Evolutionary conservation across 179 eudicot genomes (phyloP).

Genomic region (Amaranthus tricolor): DNA sequence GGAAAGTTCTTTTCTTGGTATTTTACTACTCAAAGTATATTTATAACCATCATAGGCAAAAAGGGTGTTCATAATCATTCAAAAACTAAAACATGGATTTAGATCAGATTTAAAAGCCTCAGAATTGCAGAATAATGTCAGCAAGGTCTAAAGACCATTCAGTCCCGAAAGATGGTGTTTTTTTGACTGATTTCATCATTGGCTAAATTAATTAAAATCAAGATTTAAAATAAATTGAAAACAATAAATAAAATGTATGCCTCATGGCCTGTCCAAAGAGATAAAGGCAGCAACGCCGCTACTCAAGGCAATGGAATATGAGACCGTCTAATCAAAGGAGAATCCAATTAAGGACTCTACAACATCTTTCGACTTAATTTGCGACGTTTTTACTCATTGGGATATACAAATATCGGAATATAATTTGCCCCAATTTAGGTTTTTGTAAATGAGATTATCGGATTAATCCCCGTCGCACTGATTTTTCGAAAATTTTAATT

Average conservation of each 20-base stretch:
- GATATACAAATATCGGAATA: conserved; percentile 23
- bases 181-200: conserved; percentile 21
- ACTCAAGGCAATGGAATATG: conserved; percentile 33
- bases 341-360: not conserved
- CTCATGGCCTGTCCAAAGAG: conserved; percentile 34
- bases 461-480: conserved; percentile 29
- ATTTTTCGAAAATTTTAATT: not conserved
- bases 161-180: conserved; percentile 46
- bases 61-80: not conserved
- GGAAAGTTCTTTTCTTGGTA: conserved; percentile 31
- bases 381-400: conserved; percentile 24
- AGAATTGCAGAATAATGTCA: conserved; percentile 36
- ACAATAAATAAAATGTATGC: not conserved
- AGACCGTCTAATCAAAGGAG: conserved; percentile 16
- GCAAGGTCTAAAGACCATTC: conserved; percentile 19
- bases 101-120: conserved; percentile 17
- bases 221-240: too few relatives aligned
- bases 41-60: conserved; percentile 40
- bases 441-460: conserved; percentile 29
- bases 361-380: conserved; percentile 14
- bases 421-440: conserved; percentile 27
- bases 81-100: not conserved
- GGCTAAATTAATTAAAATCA: not conserved
- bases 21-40: conserved; percentile 48
- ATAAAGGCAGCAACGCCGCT: conserved; percentile 34